Conservation (phyloP, 768 basidiomycete species). For the Suillus ampliporus region DNA sequence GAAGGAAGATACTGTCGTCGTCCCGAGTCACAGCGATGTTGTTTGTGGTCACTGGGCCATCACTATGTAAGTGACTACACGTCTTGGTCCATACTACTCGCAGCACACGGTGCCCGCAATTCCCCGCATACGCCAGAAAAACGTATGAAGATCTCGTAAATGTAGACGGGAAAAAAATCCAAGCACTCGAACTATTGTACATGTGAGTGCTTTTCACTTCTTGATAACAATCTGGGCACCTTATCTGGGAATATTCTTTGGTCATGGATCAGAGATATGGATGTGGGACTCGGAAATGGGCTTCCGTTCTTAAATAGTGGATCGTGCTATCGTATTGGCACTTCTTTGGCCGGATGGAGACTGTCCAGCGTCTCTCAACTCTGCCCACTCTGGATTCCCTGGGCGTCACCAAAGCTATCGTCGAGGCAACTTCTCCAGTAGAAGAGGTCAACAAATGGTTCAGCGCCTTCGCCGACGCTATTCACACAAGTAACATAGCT, state of each 20-base stretch:
- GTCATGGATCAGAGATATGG: too few relatives aligned
- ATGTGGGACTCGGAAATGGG: background rate
- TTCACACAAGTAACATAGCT: conserved; percentile 11
- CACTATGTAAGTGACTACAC: background rate
- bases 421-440: conserved; percentile 16
- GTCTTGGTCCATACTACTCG: background rate
- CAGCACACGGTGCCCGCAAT: background rate
- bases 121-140: background rate
- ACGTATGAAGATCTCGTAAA: too few relatives aligned
- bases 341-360: background rate
- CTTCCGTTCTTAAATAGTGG: background rate
- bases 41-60: too few relatives aligned
- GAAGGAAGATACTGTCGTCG: too few relatives aligned
- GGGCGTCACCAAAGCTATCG: conserved; percentile 15
- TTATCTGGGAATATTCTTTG: too few relatives aligned
- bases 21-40: too few relatives aligned
- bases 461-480: conserved; percentile 16
- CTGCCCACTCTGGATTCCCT: conserved; percentile 28
- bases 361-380: background rate
- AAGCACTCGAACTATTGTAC: too few relatives aligned
- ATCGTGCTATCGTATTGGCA: too few relatives aligned
- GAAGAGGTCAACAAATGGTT: conserved; percentile 26
- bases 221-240: too few relatives aligned
- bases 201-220: too few relatives aligned
- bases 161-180: too few relatives aligned